phyloP scores from a whole-genome alignment of 2,329 filamentous ascomycete genomes.

The Graphium sp. region DNA sequence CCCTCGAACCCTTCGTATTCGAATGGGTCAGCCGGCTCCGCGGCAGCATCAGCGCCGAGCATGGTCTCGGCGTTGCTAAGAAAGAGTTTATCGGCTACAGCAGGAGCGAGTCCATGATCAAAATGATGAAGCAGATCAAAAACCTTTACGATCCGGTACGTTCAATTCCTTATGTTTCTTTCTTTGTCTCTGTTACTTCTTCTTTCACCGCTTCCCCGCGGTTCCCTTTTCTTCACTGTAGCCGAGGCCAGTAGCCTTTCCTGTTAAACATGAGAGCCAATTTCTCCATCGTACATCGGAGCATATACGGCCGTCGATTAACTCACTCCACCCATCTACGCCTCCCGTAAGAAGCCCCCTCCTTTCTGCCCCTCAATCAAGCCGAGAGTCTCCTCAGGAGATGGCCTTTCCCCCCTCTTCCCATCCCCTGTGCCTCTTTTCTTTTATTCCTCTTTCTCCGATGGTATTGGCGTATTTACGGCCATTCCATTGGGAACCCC shows the following conservation, averaged over 20 bases:
- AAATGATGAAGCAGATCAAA: conserved; percentile 91
- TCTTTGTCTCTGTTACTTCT: not conserved
- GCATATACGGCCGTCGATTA: too few relatives aligned
- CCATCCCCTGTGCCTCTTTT: too few relatives aligned
- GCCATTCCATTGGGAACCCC: too few relatives aligned
- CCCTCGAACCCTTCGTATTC: conserved; percentile 88
- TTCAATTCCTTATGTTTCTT: conserved; percentile 16
- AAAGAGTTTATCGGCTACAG: conserved; percentile 92
- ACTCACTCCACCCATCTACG: too few relatives aligned
- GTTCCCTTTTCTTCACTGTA: conserved; percentile 1
- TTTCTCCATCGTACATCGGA: too few relatives aligned
- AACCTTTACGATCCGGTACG: conserved; percentile 84
- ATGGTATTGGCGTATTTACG: too few relatives aligned
- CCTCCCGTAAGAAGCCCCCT: too few relatives aligned
- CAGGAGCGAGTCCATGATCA: conserved; percentile 71
- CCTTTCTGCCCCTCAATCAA: too few relatives aligned
- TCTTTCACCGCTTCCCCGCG: conserved; percentile 2
- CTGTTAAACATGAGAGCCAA: not conserved
- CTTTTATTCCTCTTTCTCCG: too few relatives aligned
- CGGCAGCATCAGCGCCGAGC: conserved; percentile 93
- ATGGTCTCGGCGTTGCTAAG: conserved; percentile 87
- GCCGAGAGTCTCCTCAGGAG: too few relatives aligned
- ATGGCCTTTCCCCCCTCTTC: too few relatives aligned
- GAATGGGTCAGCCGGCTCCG: conserved; percentile 84
- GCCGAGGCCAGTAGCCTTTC: too few relatives aligned